phyloP scores from a whole-genome alignment of 257 asterid species.

The Solanum gandarillasii region DNA sequence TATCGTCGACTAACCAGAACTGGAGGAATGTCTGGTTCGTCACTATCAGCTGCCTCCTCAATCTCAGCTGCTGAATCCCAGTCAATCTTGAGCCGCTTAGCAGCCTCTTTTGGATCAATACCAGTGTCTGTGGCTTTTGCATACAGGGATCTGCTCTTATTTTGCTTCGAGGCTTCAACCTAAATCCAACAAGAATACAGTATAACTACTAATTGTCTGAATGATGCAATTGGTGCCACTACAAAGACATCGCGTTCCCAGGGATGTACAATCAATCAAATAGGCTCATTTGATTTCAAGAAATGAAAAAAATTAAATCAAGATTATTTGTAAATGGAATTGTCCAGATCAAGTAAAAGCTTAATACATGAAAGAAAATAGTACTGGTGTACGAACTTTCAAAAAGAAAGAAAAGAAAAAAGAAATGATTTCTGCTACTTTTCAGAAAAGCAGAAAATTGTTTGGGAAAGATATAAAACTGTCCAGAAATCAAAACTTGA shows the following conservation, averaged over 20 bases:
- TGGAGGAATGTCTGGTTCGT: constrained; percentile 67
- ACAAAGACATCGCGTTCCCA: background rate
- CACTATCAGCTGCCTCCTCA: constrained; percentile 40
- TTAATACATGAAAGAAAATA: background rate
- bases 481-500: background rate
- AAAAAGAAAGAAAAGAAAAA: background rate
- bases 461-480: background rate
- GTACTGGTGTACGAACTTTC: background rate
- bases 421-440: background rate
- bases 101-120: constrained; percentile 70
- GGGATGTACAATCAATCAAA: background rate
- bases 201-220: background rate
- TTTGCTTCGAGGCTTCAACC: constrained; percentile 45
- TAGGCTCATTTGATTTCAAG: background rate
- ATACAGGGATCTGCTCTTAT: constrained; percentile 60
- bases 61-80: constrained; percentile 97
- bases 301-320: background rate
- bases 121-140: constrained; percentile 88
- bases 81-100: constrained; percentile 75
- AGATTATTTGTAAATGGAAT: background rate
- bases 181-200: constrained; percentile 8
- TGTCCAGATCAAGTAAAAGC: background rate
- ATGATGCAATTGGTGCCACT: background rate
- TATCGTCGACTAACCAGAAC: constrained; percentile 43
- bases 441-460: background rate